A percentile compares a stretch with the other conserved stretches of the same genome.
Conservation (phyloP, 768 basidiomycete genomes). For the Pleurotus citrinopileatus region DNA sequence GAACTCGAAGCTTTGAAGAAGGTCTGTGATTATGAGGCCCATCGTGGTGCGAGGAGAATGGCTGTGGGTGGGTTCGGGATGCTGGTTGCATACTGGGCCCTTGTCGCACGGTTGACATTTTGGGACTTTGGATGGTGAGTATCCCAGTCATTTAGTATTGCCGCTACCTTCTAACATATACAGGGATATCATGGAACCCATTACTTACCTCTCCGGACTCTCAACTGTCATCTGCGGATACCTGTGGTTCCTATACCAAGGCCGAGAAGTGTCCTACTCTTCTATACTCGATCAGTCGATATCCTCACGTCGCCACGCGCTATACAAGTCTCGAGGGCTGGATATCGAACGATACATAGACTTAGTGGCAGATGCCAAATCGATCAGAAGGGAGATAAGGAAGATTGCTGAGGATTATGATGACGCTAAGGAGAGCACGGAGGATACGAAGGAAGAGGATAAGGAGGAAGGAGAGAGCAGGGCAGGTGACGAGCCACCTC, state of each 20-base stretch:
- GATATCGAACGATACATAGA: slow-evolving; percentile 64
- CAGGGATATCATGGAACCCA: slow-evolving; percentile 71
- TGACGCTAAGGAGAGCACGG: slow-evolving; percentile 26
- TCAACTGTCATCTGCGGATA: slow-evolving; percentile 62
- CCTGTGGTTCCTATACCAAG: slow-evolving; percentile 61
- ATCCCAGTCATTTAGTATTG: too few species aligned
- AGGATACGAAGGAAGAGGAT: slow-evolving; percentile 24
- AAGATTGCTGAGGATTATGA: slow-evolving; percentile 65
- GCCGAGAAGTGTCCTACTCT: slow-evolving; percentile 63
- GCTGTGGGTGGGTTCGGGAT: slow-evolving; percentile 57
- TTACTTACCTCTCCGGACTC: slow-evolving; percentile 63
- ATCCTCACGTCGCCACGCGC: slow-evolving; percentile 48
- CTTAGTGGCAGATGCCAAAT: slow-evolving; percentile 45
- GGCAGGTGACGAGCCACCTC: too few species aligned
- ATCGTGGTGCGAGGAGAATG: slow-evolving; percentile 51
- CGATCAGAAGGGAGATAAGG: slow-evolving; percentile 49
- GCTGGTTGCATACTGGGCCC: slow-evolving; percentile 62
- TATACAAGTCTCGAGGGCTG: slow-evolving; percentile 56
- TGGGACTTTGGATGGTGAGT: slow-evolving; percentile 55
- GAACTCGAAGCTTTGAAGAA: slow-evolving; percentile 54
- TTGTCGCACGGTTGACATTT: slow-evolving; percentile 62
- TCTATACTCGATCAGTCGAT: slow-evolving; percentile 60
- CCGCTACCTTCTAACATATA: too few species aligned
- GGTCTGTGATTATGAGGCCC: slow-evolving; percentile 54
- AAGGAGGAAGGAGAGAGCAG: slow-evolving; percentile 13